Base-by-base conservation (phyloP, 345 rosid species). In the Viola odorata region DNA sequence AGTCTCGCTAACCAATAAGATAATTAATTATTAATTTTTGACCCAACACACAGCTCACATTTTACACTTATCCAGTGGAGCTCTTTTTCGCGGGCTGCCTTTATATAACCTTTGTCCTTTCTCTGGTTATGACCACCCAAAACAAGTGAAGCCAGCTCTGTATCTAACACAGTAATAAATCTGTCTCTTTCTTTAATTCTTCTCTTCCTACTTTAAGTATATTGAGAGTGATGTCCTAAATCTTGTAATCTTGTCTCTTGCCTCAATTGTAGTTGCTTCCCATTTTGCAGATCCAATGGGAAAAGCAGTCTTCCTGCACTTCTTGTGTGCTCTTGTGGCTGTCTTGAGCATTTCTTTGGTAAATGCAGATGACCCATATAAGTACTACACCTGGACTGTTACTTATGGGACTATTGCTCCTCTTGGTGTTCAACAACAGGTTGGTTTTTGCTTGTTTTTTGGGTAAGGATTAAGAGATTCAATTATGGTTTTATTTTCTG, bases 311-410 rank as follows among this genome's bases (percentile, higher is more conserved):
- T 38, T 53, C 54, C 57, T 72, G 32, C 45, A 52, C 47, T 56
- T 62, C 7, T 14, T 66, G 12, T 36, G 6, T 51, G 64, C 60
- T 61, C 55, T 72, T 57, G 66, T 85, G 70, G 82, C 80, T 75
- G 54, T 85, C 38, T 64, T 83, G 64, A 55, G 75, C 66, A 80
- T 64, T 53, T 64, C 67, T 15, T 0, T 61, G 41, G 95, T 83
- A 55, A 77, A 77, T 69, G 96, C 83, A 36, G 99, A 89, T 53
- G 82, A 85, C 67, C 97, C 97, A 3, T 94, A 89, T 71, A 80
- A 74, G 67, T 89, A 56, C 52, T 87, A 78, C 77, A 89, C 90
- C 1, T 94, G 99, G 99, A 89, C 89, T 15, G 95, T 82, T 5
- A 86, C 97, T 67, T 87, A 87, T 63, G 99, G 97, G 60, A 78